phyloP scores from a whole-genome alignment of 192 early-diverging fungal genomes.

The Mortierella hygrophila region DNA sequence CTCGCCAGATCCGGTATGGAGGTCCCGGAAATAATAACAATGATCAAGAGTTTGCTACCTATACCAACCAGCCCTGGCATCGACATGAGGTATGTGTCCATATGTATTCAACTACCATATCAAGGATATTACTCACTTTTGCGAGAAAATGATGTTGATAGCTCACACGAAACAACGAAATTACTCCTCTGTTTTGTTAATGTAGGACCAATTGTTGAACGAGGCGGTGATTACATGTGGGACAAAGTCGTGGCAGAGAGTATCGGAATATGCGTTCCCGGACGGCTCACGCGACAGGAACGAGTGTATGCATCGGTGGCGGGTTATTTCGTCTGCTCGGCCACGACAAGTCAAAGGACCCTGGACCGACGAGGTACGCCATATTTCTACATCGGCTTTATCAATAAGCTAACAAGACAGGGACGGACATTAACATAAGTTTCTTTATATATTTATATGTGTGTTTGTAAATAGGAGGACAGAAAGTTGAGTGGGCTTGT shows the following conservation, averaged over 20 bases:
- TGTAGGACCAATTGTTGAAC: slow-evolving; percentile 18
- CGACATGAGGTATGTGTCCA: slow-evolving; percentile 4
- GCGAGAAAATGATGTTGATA: no score
- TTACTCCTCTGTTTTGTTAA: no score
- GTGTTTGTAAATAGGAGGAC: slow-evolving; percentile 15
- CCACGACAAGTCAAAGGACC: slow-evolving; percentile 30
- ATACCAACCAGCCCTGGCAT: slow-evolving; percentile 7
- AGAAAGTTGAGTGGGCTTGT: slow-evolving; percentile 13
- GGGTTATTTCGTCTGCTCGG: slow-evolving; percentile 7
- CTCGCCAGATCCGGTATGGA: neutral
- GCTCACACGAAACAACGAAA: no score
- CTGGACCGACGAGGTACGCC: slow-evolving; percentile 25
- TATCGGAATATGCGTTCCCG: slow-evolving; percentile 24
- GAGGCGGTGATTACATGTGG: slow-evolving; percentile 18
- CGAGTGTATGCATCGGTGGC: slow-evolving; percentile 30
- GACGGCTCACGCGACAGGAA: slow-evolving; percentile 23
- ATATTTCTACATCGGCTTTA: no score
- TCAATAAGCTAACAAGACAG: no score
- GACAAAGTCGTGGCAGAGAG: slow-evolving; percentile 22
- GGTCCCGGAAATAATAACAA: neutral
- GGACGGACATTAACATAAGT: neutral
- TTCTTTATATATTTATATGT: neutral
- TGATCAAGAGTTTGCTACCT: neutral
- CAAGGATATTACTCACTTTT: no score
- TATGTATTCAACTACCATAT: neutral